Base-by-base conservation (phyloP, 331 rosid genomes). In the Ulmus americana region DNA sequence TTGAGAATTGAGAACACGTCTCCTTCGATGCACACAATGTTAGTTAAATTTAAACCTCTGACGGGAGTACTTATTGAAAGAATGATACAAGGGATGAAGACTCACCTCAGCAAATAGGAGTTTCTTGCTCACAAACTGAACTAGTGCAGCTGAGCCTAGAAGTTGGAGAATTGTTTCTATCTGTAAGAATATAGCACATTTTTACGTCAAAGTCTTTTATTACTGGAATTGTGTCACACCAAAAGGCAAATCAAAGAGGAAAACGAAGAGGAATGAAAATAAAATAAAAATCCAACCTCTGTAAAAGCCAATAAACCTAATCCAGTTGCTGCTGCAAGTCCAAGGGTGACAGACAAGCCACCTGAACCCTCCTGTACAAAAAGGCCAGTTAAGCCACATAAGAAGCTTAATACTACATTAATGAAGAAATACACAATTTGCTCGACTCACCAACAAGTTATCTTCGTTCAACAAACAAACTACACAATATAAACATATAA, bases 41-140 rank as follows among this genome's bases (percentile, higher is more conserved):
- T 48, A 1, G n/a, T 48, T 39, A 22, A n/a, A 8, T 15, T 2
- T 43, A 62, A 52, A 38, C 8, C 18, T 64, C 56, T 58, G 45
- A 57, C 59, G 16, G 43, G 10, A 46, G 35, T 39, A 70, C 60
- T 60, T 42, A 0, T 70, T 16, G 53, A 18, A 57, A 50, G 43
- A 22, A 41, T 13, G 55, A 14, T n/a, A 8, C 8, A 35, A 28
- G 4, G 13, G 18, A 50, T 51, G 2, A 8, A 18, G 45, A 64
- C 86, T 72, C 66, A 85, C 99, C 91, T 85, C 95, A 0, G 99
- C 97, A 71, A 79, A 94, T 39, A 94, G 85, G 64, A 94, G 80
- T 76, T 87, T 94, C 78, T 75, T 94, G 87, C 88, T 79, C 64
- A 71, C 90, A 62, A 87, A 77, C 83, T 94, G 99, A 78, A 90